Conservation (phyloP, 2,329 filamentous ascomycete species). For the Pseudogymnoascus sp. region DNA sequence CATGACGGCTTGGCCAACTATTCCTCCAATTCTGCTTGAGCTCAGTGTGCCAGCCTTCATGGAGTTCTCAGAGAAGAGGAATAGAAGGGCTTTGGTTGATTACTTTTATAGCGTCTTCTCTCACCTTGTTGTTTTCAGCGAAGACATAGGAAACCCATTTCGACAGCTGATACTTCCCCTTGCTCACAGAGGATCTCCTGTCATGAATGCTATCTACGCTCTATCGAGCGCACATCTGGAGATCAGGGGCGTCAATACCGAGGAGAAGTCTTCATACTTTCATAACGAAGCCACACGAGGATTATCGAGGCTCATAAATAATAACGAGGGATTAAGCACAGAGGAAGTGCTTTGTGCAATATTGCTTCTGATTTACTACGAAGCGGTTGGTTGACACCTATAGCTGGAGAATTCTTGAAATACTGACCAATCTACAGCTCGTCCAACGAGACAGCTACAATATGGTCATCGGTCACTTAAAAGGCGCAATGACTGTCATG, state of each 20-base stretch:
- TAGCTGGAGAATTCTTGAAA: not conserved
- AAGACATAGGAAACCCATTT: constrained; percentile 57
- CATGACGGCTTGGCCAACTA: not conserved
- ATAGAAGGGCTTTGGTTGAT: constrained; percentile 50
- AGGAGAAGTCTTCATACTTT: constrained; percentile 51
- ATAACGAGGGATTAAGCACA: constrained; percentile 41
- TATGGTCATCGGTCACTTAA: constrained; percentile 55
- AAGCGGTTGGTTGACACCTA: constrained; percentile 44
- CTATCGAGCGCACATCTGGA: constrained; percentile 79
- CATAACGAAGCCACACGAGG: constrained; percentile 55
- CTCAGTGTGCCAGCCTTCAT: constrained; percentile 48
- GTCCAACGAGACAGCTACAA: constrained; percentile 54
- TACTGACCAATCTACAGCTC: constrained; percentile 37
- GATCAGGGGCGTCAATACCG: constrained; percentile 48
- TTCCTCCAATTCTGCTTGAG: constrained; percentile 34
- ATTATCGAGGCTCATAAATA: constrained; percentile 49
- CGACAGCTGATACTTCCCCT: constrained; percentile 57
- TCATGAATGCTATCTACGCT: constrained; percentile 81
- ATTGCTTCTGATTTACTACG: constrained; percentile 57
- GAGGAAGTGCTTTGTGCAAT: constrained; percentile 56
- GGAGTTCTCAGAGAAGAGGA: constrained; percentile 50
- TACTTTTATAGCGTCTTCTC: constrained; percentile 60
- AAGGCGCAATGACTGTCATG: constrained; percentile 57
- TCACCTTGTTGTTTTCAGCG: constrained; percentile 58
- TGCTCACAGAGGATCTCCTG: constrained; percentile 46